Evolutionary conservation across 1,284 basidiomycete genomes (phyloP).

Genomic region (Chondrostereum purpureum): DNA sequence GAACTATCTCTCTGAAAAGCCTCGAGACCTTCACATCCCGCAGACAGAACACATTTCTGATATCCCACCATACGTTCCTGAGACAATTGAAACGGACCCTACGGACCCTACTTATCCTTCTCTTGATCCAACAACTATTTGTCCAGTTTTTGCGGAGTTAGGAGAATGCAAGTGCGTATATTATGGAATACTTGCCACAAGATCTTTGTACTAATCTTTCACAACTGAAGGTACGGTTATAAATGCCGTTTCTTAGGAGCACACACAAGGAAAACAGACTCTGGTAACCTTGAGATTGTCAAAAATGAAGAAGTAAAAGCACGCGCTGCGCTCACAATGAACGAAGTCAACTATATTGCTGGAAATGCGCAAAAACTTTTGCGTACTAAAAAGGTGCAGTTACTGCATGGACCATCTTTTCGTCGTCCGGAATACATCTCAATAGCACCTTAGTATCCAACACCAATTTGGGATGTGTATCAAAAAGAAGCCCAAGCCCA

Average conservation of each 20-base stretch:
- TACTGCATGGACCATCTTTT: slow-evolving; percentile 5
- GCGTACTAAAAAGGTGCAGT: slow-evolving; percentile 58
- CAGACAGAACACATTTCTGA: slow-evolving; percentile 31
- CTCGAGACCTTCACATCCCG: slow-evolving; percentile 64
- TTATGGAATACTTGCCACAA: too few relatives aligned
- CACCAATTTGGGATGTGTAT: slow-evolving; percentile 65
- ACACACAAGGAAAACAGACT: slow-evolving; percentile 38
- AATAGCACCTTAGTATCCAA: slow-evolving; percentile 47
- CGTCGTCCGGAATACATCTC: slow-evolving; percentile 1
- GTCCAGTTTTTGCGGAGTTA: slow-evolving; percentile 67
- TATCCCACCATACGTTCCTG: slow-evolving; percentile 46
- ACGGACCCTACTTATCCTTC: slow-evolving; percentile 33
- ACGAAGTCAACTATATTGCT: slow-evolving; percentile 74
- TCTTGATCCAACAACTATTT: slow-evolving; percentile 46
- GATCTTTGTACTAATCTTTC: too few relatives aligned
- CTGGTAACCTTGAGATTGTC: slow-evolving; percentile 2
- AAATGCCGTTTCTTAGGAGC: slow-evolving; percentile 88
- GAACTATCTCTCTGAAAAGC: slow-evolving; percentile 74
- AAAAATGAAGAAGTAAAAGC: slow-evolving; percentile 50
- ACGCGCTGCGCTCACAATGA: slow-evolving; percentile 39
- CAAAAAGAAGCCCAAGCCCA: slow-evolving; percentile 49
- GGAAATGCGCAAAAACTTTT: slow-evolving; percentile 51
- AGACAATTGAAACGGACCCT: slow-evolving; percentile 16
- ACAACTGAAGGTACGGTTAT: slow-evolving; percentile 56
- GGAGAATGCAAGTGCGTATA: slow-evolving; percentile 67